These are phyloP conservation scores for thale cress (Arabidopsis thaliana) DNA, from an alignment of 345 rosid genomes.

Conservation along the genomic window DNA sequence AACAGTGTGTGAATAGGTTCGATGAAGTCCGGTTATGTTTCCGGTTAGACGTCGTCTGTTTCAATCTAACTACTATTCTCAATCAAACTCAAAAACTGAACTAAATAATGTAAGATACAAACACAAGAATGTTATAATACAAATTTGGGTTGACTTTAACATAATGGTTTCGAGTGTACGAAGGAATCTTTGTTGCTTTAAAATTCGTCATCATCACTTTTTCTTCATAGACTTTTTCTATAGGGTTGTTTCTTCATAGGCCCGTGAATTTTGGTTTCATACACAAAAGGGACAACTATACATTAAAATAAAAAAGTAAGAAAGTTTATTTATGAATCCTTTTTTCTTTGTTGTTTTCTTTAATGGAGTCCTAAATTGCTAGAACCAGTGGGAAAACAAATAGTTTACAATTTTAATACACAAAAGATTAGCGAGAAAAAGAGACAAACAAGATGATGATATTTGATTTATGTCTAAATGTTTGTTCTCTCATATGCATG, in stretches of 20 bases:
- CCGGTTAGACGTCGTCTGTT: background rate
- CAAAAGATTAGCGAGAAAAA: constrained; percentile 4
- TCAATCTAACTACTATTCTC: too few relatives aligned
- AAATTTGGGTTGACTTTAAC: constrained; percentile 20
- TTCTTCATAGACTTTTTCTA: constrained; percentile 8
- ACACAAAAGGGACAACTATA: background rate
- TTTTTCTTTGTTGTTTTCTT: constrained; percentile 8
- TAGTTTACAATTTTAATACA: constrained; percentile 43
- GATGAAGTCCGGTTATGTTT: background rate
- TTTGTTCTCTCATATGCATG: constrained; percentile 48
- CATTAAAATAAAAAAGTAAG: background rate
- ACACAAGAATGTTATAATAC: background rate
- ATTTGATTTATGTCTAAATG: constrained; percentile 11
- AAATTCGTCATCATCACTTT: constrained; percentile 36
- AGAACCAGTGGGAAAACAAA: constrained; percentile 34
- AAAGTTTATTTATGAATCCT: constrained; percentile 21
- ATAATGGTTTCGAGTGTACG: constrained; percentile 29
- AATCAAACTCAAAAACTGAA: background rate
- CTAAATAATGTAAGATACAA: background rate
- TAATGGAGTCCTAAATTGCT: constrained; percentile 33
- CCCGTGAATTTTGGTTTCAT: background rate
- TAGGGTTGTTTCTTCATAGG: constrained; percentile 3
- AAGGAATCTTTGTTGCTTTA: constrained; percentile 33
- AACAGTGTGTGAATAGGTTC: background rate
- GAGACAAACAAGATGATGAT: constrained; percentile 33